Evolutionary conservation across 768 basidiomycete species (phyloP).

Genomic region (Naganishia vishniacii): DNA sequence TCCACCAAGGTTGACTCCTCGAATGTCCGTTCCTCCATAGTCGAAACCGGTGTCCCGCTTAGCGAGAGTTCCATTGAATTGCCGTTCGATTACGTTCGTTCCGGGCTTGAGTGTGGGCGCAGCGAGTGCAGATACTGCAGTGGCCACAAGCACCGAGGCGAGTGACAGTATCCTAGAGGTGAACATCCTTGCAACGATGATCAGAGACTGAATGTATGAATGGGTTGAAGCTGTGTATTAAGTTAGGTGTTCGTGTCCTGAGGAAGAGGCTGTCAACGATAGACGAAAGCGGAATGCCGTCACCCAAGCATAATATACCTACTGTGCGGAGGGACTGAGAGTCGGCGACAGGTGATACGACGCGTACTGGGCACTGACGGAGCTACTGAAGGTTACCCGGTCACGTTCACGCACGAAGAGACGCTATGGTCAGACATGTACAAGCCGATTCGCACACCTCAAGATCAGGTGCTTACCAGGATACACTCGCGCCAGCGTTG

Average conservation of each 20-base stretch:
- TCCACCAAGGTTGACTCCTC: constrained; percentile 32
- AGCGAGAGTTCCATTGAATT: constrained; percentile 17
- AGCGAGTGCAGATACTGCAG: constrained; percentile 3
- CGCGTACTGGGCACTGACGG: no score
- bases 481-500: neutral
- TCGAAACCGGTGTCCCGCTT: constrained; percentile 42
- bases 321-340: no score
- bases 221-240: neutral
- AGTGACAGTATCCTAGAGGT: neutral
- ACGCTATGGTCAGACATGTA: neutral
- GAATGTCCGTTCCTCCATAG: constrained; percentile 41
- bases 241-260: no score
- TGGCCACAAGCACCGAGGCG: neutral
- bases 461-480: neutral
- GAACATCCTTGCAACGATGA: neutral
- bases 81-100: constrained; percentile 3
- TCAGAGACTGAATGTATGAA: neutral
- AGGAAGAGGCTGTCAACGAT: no score
- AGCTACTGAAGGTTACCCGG: no score
- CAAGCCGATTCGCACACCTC: neutral
- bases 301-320: no score
- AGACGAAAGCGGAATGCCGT: no score
- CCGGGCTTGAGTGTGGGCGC: constrained; percentile 3
- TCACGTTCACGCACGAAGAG: neutral
- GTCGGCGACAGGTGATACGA: no score